phyloP scores from a whole-genome alignment of 129 eudicot species.

The Flaveria robusta region DNA sequence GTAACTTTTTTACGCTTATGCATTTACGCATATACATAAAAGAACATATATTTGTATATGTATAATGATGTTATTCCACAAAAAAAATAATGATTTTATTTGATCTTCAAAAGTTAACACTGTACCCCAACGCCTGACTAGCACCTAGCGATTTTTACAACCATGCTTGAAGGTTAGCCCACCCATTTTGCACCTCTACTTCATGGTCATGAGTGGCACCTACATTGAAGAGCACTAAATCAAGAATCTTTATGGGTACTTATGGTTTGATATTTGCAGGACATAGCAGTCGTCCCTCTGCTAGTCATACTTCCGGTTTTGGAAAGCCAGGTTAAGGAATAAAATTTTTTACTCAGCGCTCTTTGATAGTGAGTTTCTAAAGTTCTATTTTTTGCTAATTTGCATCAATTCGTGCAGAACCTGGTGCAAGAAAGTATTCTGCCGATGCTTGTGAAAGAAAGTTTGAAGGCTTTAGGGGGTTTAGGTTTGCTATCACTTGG shows the following conservation, averaged over 20 bases:
- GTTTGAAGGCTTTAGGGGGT: conserved; percentile 89
- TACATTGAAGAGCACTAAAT: conserved; percentile 9
- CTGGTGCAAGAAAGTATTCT: conserved; percentile 73
- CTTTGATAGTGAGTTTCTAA: background rate
- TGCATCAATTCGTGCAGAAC: conserved; percentile 48
- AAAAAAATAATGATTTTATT: too few relatives aligned
- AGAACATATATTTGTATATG: too few relatives aligned
- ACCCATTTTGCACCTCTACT: background rate
- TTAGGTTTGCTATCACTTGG: conserved; percentile 92
- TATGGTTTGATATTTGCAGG: conserved; percentile 67
- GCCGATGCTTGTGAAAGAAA: conserved; percentile 90
- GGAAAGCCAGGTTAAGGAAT: conserved; percentile 74
- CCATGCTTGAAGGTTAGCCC: too few relatives aligned
- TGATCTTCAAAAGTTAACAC: too few relatives aligned
- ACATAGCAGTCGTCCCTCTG: conserved; percentile 96
- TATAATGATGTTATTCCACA: too few relatives aligned
- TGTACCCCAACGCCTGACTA: too few relatives aligned
- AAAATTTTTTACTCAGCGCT: background rate
- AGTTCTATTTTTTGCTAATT: background rate
- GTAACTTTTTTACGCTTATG: too few relatives aligned
- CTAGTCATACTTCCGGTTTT: conserved; percentile 95
- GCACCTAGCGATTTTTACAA: too few relatives aligned
- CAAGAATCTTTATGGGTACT: conserved; percentile 35
- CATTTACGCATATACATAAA: too few relatives aligned
- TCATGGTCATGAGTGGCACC: conserved; percentile 1